A percentile compares a stretch with the other conserved stretches of the same genome.
Conservation (phyloP, 257 asterid genomes). For the Ilex asprella region DNA sequence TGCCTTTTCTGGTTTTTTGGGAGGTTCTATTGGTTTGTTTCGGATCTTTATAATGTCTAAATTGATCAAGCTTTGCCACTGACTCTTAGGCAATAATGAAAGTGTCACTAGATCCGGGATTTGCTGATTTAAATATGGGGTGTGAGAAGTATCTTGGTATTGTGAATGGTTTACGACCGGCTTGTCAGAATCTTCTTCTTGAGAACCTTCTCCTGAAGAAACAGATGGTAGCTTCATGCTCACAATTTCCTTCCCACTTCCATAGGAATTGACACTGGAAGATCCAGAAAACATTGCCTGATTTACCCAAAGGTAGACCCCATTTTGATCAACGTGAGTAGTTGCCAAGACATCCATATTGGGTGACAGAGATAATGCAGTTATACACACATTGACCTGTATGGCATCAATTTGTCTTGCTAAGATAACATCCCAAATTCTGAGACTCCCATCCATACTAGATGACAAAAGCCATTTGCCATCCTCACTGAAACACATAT, state of each 20-base stretch:
- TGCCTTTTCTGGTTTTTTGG: slow-evolving; percentile 88
- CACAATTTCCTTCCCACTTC: slow-evolving; percentile 66
- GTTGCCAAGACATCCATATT: slow-evolving; percentile 87
- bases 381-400: slow-evolving; percentile 65
- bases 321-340: slow-evolving; percentile 80
- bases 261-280: slow-evolving; percentile 35
- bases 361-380: slow-evolving; percentile 81
- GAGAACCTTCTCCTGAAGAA: slow-evolving; percentile 40
- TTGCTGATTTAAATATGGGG: slow-evolving; percentile 34
- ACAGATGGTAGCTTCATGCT: slow-evolving; percentile 55
- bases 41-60: slow-evolving; percentile 80
- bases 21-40: slow-evolving; percentile 94
- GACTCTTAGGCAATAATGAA: slow-evolving; percentile 79
- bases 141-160: slow-evolving; percentile 25
- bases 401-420: slow-evolving; percentile 84
- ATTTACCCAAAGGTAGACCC: slow-evolving; percentile 87
- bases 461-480: slow-evolving; percentile 92
- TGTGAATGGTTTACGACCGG: slow-evolving; percentile 20
- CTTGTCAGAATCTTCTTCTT: slow-evolving; percentile 25
- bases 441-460: slow-evolving; percentile 90
- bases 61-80: slow-evolving; percentile 95
- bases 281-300: slow-evolving; percentile 83
- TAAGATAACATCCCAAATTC: slow-evolving; percentile 85
- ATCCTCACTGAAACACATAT: slow-evolving; percentile 82
- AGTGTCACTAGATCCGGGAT: slow-evolving; percentile 82